Percentiles rank a stretch among this genome's conserved stretches.
These are phyloP conservation scores for Magnaporthiopsis incrustans DNA, from an alignment of 2,329 filamentous ascomycete species.

Conservation along the genomic window DNA sequence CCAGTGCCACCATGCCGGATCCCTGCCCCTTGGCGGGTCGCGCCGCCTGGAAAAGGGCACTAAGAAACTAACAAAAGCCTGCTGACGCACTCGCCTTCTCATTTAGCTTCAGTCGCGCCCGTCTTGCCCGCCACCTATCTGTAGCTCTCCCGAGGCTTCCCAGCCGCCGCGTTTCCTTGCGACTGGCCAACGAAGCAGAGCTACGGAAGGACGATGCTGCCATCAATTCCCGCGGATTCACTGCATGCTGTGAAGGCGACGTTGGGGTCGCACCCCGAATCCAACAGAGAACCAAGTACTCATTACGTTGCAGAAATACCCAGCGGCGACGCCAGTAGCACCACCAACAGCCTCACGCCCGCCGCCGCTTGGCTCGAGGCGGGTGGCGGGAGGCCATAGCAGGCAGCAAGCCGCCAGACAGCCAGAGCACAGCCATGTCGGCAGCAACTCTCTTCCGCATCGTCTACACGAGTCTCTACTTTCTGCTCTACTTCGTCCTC, in stretches of 20 bases:
- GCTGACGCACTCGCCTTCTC: not conserved
- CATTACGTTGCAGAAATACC: not conserved
- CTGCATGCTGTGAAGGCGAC: not conserved
- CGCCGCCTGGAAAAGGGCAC: no score
- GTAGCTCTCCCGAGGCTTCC: not conserved
- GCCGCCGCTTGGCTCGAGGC: not conserved
- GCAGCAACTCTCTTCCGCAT: conserved; percentile 58
- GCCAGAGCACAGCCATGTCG: conserved; percentile 24
- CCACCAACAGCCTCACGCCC: not conserved
- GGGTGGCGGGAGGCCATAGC: not conserved
- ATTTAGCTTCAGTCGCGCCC: not conserved
- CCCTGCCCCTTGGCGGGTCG: not conserved
- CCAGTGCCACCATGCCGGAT: not conserved
- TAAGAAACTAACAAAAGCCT: not conserved
- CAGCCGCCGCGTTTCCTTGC: not conserved
- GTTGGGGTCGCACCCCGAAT: not conserved
- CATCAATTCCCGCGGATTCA: not conserved
- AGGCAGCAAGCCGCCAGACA: conserved; percentile 5
- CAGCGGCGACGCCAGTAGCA: not conserved
- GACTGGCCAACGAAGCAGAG: not conserved
- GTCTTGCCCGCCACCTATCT: not conserved
- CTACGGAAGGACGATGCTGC: not conserved
- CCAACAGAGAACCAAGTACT: no score
- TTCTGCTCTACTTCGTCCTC: conserved; percentile 65
- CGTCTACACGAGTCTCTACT: conserved; percentile 74